Base-by-base conservation (phyloP, 345 rosid genomes). In the Gossypium mustelinum region DNA sequence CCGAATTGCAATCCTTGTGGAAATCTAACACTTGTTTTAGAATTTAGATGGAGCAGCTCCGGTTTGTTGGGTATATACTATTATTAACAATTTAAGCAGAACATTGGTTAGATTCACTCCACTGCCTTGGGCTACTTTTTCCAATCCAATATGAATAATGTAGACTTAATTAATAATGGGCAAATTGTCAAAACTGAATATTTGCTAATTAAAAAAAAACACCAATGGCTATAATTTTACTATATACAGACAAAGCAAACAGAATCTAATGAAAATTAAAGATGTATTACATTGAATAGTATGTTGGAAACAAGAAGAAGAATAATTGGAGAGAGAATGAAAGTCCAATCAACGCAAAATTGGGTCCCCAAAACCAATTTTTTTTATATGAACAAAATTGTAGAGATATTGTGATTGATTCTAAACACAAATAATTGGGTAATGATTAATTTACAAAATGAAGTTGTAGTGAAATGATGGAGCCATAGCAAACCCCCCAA, bases 401-500 rank as follows among this genome's bases (percentile, higher is more conserved):
- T 52, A 69, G 9, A 24, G 9, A 18, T 41, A 2, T 62, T 51
- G 10, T 11, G 0, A 47, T 11, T 11, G 3, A 10, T 47, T 47
- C 52, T 50, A 14, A 41, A 14, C 45, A 2, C 24, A 13, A 57
- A 56, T 60, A 47, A 48, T 52, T 24, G 39, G 59, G 29, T 9
- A 20, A 45, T 20, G 34, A 77, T 66, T 57, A 3, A 22, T 57
- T 65, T 73, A 41, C 71, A 67, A 20, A 45, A 45, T 1, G 55
- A 47, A 68, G 18, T 24, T 22, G 2, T 68, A 13, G n/a, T 58
- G 7, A 52, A 57, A 24, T 58, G 64, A 54, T 74, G 43, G 34
- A 69, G 43, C 61, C 75, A 74, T 51, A 70, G 70, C 43, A 63
- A 54, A 8, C n/a, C n/a, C 64, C 65, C 6, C 16, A 0, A 62